phyloP scores from a whole-genome alignment of 768 basidiomycete species.

The Leccinum boreale region DNA sequence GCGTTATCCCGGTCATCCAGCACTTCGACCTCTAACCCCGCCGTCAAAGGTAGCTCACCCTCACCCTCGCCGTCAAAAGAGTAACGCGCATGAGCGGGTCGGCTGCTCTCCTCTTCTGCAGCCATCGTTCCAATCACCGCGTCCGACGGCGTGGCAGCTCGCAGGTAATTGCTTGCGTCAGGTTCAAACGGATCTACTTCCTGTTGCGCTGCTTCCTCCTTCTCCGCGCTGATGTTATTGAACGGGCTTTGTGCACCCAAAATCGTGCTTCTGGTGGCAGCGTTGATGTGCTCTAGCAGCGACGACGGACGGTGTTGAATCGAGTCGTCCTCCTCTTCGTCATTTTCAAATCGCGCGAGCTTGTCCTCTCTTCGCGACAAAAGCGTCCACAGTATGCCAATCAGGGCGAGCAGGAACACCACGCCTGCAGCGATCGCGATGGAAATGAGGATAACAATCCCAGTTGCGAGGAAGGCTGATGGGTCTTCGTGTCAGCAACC shows the following conservation, averaged over 20 bases:
- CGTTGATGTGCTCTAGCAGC: slow-evolving; percentile 86
- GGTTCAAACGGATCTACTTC: slow-evolving; percentile 59
- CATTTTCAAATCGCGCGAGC: slow-evolving; percentile 58
- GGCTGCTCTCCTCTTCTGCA: slow-evolving; percentile 60
- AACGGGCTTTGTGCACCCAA: slow-evolving; percentile 50
- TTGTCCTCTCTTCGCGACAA: slow-evolving; percentile 79
- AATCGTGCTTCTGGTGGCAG: slow-evolving; percentile 82
- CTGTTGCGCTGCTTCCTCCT: slow-evolving; percentile 48
- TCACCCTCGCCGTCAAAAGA: slow-evolving; percentile 79
- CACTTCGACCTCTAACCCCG: slow-evolving; percentile 71
- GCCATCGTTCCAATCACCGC: slow-evolving; percentile 58
- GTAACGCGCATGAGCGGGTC: slow-evolving; percentile 77
- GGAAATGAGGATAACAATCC: slow-evolving; percentile 93
- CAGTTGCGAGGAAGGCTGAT: slow-evolving; percentile 82
- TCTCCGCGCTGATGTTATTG: slow-evolving; percentile 41
- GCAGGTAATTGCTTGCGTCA: slow-evolving; percentile 73
- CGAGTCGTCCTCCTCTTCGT: slow-evolving; percentile 75
- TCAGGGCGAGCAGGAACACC: slow-evolving; percentile 79
- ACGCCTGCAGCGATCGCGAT: slow-evolving; percentile 96
- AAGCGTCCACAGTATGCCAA: slow-evolving; percentile 89
- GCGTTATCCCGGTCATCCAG: slow-evolving; percentile 78
- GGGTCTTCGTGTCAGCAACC: not conserved
- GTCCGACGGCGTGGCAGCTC: slow-evolving; percentile 80
- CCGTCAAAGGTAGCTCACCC: slow-evolving; percentile 68
- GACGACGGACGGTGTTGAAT: slow-evolving; percentile 81